These are phyloP conservation scores for Yarrowia keelungensis DNA, from an alignment of 805 yeast species.

Conservation along the genomic window DNA sequence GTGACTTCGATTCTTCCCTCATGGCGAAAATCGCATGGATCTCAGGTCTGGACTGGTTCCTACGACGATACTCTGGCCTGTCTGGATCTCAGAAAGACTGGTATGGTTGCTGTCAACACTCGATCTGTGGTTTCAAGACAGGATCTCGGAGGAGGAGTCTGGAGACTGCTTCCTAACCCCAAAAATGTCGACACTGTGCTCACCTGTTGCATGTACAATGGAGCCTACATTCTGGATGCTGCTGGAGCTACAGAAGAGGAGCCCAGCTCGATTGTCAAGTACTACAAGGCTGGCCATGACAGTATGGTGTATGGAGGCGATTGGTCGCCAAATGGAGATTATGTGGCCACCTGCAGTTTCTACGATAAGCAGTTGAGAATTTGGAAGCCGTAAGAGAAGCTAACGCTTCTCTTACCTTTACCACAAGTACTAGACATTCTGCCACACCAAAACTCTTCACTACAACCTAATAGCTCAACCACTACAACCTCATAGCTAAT, in stretches of 20 bases:
- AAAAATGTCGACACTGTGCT: constrained; percentile 58
- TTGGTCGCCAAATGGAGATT: constrained; percentile 62
- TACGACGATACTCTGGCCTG: constrained; percentile 82
- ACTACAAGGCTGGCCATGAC: constrained; percentile 69
- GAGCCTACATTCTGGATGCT: constrained; percentile 72
- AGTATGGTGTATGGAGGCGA: constrained; percentile 98
- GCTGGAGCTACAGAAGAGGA: constrained; percentile 44
- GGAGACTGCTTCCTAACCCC: constrained; percentile 78
- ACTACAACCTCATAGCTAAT: too few relatives aligned
- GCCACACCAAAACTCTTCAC: too few relatives aligned
- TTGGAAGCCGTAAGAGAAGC: constrained; percentile 56
- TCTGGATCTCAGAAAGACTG: constrained; percentile 68
- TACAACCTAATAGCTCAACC: too few relatives aligned
- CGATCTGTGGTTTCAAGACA: constrained; percentile 48
- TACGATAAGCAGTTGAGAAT: constrained; percentile 83
- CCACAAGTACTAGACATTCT: neutral
- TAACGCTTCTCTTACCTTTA: too few relatives aligned
- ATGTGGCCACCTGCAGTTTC: constrained; percentile 84
- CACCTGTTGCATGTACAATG: constrained; percentile 94
- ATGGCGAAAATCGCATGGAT: constrained; percentile 52
- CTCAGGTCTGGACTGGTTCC: constrained; percentile 81
- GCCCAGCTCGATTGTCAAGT: constrained; percentile 49
- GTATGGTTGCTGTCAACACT: constrained; percentile 58
- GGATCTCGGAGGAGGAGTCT: constrained; percentile 90
- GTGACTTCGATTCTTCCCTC: constrained; percentile 77